Base-by-base conservation (phyloP, 2,329 filamentous ascomycete genomes). In the Lecanicillium sp. region DNA sequence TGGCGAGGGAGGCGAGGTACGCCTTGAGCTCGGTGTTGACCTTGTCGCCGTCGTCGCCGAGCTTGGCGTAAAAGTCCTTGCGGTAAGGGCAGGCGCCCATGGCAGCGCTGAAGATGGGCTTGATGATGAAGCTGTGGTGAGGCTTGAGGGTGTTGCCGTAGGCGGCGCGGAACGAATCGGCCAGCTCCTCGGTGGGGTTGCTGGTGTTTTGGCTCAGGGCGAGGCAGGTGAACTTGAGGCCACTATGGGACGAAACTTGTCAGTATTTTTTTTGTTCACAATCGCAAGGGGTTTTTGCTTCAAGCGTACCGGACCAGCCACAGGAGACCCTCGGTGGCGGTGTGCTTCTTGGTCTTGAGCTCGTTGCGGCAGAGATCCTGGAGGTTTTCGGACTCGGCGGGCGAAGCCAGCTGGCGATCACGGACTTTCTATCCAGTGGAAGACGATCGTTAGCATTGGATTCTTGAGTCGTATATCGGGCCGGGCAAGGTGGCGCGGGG, bases 21-120 rank as follows among this genome's bases (percentile, higher is more conserved):
- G 68, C 65, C 50, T 71, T 65, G 53, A 96, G 62, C 55, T 84
- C 77, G 40, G 64, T 57, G 33, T 71, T 52, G 35, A 92, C 81
- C 62, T 81, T 77, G 20, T 58, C 64, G 29, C 74, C 62, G 55
- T 86, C 76, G 15, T 70, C 68, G 28, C 85, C 88, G 31, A 98
- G 72, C 76, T 96, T 95, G 48, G 65, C 65, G 61, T 96, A 97
- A 60, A 98, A 97, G 64, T 90, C 86, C 60, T 86, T 87, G 51
- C 90, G 79, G 73, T 96, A 95, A 2, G 92, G 92, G 50, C 85
- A 90, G 14, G 88, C 89, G 51, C 78, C 77, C 88, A 98, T 95
- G 60, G 90, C 90, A 45, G 88, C 84, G 52, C 75, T 84, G 75
- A 97, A 97, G 58, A 96, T 74, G 44, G 87, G 87, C 74, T 94